phyloP scores from a whole-genome alignment of 2,329 filamentous ascomycete genomes.

The Cladosporium phlei region DNA sequence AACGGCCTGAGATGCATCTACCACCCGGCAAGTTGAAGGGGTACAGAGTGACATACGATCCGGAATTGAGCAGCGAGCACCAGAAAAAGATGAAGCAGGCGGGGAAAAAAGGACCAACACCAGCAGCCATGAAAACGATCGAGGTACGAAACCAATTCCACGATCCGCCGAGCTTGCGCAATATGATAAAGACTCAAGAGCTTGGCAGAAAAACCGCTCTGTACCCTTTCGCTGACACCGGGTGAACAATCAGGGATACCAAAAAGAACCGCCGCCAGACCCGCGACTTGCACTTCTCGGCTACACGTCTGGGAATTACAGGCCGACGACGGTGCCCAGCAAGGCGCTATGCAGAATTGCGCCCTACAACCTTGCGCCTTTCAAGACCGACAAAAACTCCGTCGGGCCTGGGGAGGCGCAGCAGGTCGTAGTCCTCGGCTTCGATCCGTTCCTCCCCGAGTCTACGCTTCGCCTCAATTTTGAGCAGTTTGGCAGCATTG shows the following conservation, averaged over 20 bases:
- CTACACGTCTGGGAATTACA: conserved; percentile 51
- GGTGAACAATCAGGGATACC: conserved; percentile 53
- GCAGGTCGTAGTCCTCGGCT: conserved; percentile 91
- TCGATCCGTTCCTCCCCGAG: conserved; percentile 82
- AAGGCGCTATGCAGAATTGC: conserved; percentile 67
- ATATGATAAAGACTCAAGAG: conserved; percentile 28
- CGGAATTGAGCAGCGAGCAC: conserved; percentile 56
- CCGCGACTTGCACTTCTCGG: conserved; percentile 68
- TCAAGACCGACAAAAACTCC: conserved; percentile 78
- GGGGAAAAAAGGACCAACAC: conserved; percentile 54
- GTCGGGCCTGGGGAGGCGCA: conserved; percentile 84
- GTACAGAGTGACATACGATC: conserved; percentile 58
- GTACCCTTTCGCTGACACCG: conserved; percentile 37
- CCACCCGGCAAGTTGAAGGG: conserved; percentile 51
- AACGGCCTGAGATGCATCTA: conserved; percentile 41
- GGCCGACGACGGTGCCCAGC: conserved; percentile 51
- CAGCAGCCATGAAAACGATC: conserved; percentile 43
- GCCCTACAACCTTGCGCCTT: conserved; percentile 76
- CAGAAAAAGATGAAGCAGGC: too few species aligned
- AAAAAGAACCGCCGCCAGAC: conserved; percentile 68
- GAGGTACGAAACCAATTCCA: conserved; percentile 39
- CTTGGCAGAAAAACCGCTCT: conserved; percentile 31
- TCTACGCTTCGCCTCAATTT: conserved; percentile 72
- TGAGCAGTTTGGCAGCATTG: conserved; percentile 78
- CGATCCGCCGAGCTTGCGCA: conserved; percentile 35